Evolutionary conservation across 106 monocot genomes (phyloP), one percentile per base, ranked within the genome.

Genomic region (Acanthochlamys bracteata): DNA sequence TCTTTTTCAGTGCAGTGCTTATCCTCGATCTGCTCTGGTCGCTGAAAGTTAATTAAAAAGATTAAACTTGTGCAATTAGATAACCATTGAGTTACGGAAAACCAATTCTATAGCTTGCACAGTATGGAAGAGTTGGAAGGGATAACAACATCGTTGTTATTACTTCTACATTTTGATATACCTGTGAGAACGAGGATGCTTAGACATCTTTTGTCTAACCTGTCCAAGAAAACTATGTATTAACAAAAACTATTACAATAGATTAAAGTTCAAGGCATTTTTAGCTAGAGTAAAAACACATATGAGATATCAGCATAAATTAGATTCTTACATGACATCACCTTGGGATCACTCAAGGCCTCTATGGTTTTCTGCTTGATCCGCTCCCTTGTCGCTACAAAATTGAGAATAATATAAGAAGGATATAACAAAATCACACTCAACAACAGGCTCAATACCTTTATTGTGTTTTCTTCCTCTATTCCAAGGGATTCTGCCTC

Each of bases 311-410:
- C 26, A n/a, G 41, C 21, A 73, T 53, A 42, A 54, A 67, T 78
- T 60, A 71, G 67, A 67, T 82, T 83, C 84, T 87, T 84, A 81
- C 87, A 88, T 78, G 82, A 77, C 79, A 82, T 88, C 84, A 93
- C 92, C 92, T 93, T 88, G 76, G 88, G 92, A 42, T 88, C 77
- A 58, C 84, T 93, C 70, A 93, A 66, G 54, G 84, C 88, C 56
- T 93, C 92, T 58, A 82, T 80, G 27, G 92, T 93, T 66, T 78
- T 77, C 73, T 66, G 70, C 68, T 66, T 88, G 70, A 93, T 93
- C 69, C 63, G 84, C 59, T 84, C 75, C 46, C 84, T 46, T 17
- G 84, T 88, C 61, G 88, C 92, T 93, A 46, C 14, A 75, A 52
- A 25, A 27, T 9, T 20, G 65, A 72, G 24, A 22, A 61, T 55